Evolutionary conservation across 2,329 filamentous ascomycete species (phyloP).

Genomic region (Xylaria sp.): DNA sequence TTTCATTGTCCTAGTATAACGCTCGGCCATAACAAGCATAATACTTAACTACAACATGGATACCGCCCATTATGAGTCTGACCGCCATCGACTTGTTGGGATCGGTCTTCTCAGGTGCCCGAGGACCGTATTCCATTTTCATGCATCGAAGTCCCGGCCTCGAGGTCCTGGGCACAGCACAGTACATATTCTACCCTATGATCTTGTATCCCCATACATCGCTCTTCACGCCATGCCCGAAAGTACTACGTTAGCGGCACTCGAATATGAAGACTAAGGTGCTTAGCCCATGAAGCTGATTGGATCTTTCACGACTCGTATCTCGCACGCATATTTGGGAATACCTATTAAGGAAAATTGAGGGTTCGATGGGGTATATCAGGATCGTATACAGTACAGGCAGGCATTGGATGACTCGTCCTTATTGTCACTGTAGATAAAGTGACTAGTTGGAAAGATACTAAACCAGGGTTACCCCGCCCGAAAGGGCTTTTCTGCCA

Average conservation of each 20-base stretch:
- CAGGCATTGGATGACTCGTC: background rate
- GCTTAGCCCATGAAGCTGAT: constrained; percentile 14
- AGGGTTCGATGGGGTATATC: background rate
- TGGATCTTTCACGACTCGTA: constrained; percentile 10
- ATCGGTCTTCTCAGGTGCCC: constrained; percentile 32
- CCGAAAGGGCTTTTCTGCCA: background rate
- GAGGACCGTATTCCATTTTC: constrained; percentile 23
- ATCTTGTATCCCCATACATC: background rate
- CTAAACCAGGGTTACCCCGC: constrained; percentile 13
- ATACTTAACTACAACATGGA: background rate
- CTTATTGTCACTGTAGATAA: background rate
- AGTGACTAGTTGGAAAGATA: background rate
- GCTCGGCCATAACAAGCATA: background rate
- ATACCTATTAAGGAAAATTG: background rate
- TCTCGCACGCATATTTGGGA: background rate
- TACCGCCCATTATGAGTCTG: background rate
- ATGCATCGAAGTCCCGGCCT: constrained; percentile 19
- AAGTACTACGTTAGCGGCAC: constrained; percentile 2
- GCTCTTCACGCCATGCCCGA: background rate
- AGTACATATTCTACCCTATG: background rate
- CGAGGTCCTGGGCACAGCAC: background rate
- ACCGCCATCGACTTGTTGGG: constrained; percentile 34
- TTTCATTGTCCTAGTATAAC: background rate
- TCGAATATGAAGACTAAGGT: background rate
- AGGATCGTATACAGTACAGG: background rate